A percentile compares a stretch with the other conserved stretches of the same genome.
Conservation (phyloP, 2,329 filamentous ascomycete genomes). For the Pseudogymnoascus sp. region DNA sequence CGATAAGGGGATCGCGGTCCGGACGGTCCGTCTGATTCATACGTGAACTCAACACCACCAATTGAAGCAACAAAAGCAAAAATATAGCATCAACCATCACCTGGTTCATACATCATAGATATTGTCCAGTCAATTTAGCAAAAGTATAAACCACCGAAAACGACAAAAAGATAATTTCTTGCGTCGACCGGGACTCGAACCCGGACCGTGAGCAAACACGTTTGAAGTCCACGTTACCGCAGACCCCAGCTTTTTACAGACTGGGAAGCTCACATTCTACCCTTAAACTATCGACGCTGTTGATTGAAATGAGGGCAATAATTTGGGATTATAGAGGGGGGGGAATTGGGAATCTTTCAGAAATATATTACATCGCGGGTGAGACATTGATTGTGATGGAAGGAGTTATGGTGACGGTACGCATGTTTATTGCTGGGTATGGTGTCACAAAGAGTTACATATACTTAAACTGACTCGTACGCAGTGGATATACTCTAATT, state of each 20-base stretch:
- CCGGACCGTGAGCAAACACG: constrained; percentile 4
- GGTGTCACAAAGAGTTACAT: not conserved
- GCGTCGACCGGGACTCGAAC: constrained; percentile 11
- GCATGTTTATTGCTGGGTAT: not conserved
- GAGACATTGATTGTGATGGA: not conserved
- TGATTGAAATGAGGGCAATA: not conserved
- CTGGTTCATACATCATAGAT: not conserved
- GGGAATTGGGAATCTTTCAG: not conserved
- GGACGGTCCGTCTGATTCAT: not conserved
- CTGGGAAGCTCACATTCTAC: constrained; percentile 12
- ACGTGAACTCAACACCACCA: not conserved
- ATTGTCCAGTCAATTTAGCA: not conserved
- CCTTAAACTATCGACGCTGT: constrained; percentile 9
- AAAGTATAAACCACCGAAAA: not conserved
- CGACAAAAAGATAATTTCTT: not conserved
- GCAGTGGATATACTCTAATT: not conserved
- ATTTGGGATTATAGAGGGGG: not conserved
- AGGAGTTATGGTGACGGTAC: not conserved
- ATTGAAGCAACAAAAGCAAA: not conserved
- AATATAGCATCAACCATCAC: not conserved
- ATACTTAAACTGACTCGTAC: not conserved
- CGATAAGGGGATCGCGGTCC: not conserved
- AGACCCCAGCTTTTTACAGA: constrained; percentile 7
- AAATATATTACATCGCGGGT: not conserved
- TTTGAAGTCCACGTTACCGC: constrained; percentile 11